phyloP scores from a whole-genome alignment of 306 rosid genomes.

The Prinsepia uniflora region DNA sequence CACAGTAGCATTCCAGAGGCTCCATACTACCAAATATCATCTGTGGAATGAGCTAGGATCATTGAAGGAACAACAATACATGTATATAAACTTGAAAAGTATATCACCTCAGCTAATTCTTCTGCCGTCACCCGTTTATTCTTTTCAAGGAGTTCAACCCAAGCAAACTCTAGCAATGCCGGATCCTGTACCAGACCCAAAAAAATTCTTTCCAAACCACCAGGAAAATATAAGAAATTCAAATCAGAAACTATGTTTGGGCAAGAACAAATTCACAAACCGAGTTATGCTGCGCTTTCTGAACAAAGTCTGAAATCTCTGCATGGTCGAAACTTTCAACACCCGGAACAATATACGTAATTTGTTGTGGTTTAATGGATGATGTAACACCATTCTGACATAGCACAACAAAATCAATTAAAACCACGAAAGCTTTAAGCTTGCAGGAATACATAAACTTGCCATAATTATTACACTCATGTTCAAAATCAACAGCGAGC shows the following conservation, averaged over 20 bases:
- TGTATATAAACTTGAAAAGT: conserved; percentile 18
- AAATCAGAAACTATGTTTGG: conserved; percentile 16
- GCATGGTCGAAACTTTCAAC: conserved; percentile 67
- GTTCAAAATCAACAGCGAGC: conserved; percentile 28
- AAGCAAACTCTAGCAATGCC: conserved; percentile 83
- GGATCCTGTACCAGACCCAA: conserved; percentile 61
- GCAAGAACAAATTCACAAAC: conserved; percentile 42
- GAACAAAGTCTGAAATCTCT: conserved; percentile 59
- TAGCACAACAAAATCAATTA: conserved; percentile 13
- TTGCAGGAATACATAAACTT: conserved; percentile 12
- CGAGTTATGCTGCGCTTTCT: conserved; percentile 65
- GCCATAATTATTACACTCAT: conserved; percentile 17
- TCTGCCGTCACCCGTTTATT: conserved; percentile 71
- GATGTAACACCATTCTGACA: conserved; percentile 76
- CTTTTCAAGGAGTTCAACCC: conserved; percentile 90
- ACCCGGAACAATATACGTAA: conserved; percentile 90
- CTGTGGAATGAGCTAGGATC: conserved; percentile 48
- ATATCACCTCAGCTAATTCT: conserved; percentile 79
- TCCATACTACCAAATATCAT: conserved; percentile 79
- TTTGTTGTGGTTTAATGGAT: conserved; percentile 90
- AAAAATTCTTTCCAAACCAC: conserved; percentile 23
- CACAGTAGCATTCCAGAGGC: conserved; percentile 88
- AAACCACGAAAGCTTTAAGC: conserved; percentile 22
- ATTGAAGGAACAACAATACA: conserved; percentile 28
- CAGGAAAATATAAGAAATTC: background rate